These are phyloP conservation scores for Geranium brycei DNA, from an alignment of 345 rosid genomes.

Conservation along the genomic window DNA sequence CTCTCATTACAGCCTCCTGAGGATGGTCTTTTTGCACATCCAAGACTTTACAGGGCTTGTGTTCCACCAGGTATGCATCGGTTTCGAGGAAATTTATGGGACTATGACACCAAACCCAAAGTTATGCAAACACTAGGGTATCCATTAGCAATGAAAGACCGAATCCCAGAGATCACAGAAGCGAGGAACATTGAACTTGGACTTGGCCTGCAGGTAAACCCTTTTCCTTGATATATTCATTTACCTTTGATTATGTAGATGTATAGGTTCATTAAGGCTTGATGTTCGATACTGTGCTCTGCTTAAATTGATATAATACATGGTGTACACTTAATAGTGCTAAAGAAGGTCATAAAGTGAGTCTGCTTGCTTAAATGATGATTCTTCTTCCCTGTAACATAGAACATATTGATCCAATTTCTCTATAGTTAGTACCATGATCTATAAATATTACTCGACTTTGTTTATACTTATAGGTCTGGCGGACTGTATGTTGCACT, in stretches of 20 bases:
- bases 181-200: conserved; percentile 93
- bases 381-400: background rate
- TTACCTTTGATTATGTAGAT: background rate
- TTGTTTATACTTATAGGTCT: background rate
- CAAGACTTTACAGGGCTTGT: conserved; percentile 91
- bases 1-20: conserved; percentile 55
- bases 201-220: conserved; percentile 74
- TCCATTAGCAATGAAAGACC: conserved; percentile 51
- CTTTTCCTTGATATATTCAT: background rate
- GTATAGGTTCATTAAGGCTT: too few species aligned
- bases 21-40: conserved; percentile 87
- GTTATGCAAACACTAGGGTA: conserved; percentile 71
- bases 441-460: too few species aligned
- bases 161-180: conserved; percentile 79
- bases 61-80: conserved; percentile 98
- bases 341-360: background rate
- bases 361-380: background rate
- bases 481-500: background rate
- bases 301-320: background rate
- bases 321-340: background rate
- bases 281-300: background rate
- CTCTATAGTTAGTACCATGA: background rate
- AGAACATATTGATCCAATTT: background rate
- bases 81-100: conserved; percentile 94
- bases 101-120: conserved; percentile 70